These are phyloP conservation scores for Colletotrichum graminicola DNA, from an alignment of 2,329 filamentous ascomycete genomes.

Conservation along the genomic window DNA sequence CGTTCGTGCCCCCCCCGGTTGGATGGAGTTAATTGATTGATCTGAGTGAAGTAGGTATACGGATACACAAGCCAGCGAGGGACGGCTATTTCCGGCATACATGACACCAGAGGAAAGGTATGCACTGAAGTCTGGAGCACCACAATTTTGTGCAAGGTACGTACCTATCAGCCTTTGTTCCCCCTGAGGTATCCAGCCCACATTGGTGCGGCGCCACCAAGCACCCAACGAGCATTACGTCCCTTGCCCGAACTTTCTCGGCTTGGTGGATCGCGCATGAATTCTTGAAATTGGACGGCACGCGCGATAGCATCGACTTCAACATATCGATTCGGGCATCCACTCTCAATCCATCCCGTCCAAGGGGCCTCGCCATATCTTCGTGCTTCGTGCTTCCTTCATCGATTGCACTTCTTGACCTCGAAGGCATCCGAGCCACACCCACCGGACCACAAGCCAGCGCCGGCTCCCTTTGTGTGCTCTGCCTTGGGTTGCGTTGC, in stretches of 20 bases:
- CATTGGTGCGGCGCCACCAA: constrained; percentile 5
- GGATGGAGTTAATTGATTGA: too few relatives aligned
- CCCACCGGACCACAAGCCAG: constrained; percentile 6
- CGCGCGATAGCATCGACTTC: constrained; percentile 26
- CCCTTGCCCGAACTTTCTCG: constrained; percentile 32
- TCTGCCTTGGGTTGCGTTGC: constrained; percentile 19
- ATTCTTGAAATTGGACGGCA: constrained; percentile 44
- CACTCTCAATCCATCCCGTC: neutral
- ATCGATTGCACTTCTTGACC: neutral
- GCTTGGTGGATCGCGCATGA: constrained; percentile 42
- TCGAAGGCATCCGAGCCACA: constrained; percentile 7
- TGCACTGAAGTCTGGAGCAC: neutral
- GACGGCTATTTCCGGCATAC: constrained; percentile 2
- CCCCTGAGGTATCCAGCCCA: constrained; percentile 7
- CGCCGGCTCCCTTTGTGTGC: constrained; percentile 28
- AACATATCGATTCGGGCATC: constrained; percentile 18
- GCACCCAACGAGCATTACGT: constrained; percentile 25
- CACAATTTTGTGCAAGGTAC: constrained; percentile 2
- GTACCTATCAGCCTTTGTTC: neutral
- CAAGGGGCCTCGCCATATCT: constrained; percentile 13
- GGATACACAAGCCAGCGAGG: too few relatives aligned
- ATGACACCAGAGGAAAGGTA: neutral
- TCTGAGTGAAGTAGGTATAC: neutral
- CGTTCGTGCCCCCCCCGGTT: neutral
- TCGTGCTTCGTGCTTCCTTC: constrained; percentile 3